Evolutionary conservation across 139 green algal species (phyloP).

Genomic region (Trebouxia sp.): DNA sequence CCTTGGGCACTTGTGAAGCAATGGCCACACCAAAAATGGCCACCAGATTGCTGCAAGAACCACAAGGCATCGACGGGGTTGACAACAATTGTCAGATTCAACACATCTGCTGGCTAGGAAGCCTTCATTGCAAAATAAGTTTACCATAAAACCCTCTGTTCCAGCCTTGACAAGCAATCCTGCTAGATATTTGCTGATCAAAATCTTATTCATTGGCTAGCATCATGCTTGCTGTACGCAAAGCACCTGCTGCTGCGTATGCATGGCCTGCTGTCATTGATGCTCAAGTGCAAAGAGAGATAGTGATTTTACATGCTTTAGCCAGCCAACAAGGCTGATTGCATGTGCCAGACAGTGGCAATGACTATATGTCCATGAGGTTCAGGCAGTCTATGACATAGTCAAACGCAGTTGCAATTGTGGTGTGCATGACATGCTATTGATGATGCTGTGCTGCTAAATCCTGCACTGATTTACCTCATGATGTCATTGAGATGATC

Average conservation of each 20-base stretch:
- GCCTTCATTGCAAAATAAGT: not conserved
- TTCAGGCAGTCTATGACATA: no score
- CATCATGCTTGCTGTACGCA: no score
- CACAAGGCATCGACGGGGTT: not conserved
- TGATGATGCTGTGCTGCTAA: no score
- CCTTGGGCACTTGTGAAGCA: slow-evolving; percentile 26
- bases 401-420: slow-evolving; percentile 32
- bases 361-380: no score
- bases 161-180: not conserved
- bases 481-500: slow-evolving; percentile 77
- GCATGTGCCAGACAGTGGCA: no score
- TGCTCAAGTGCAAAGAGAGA: no score
- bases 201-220: no score
- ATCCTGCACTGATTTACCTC: no score
- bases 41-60: not conserved
- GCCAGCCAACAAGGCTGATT: no score
- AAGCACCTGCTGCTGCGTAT: not conserved
- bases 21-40: slow-evolving; percentile 35
- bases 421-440: slow-evolving; percentile 59
- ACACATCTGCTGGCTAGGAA: not conserved
- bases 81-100: not conserved
- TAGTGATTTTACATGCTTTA: no score
- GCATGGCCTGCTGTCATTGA: not conserved
- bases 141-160: no score
- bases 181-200: no score